Evolutionary conservation across 257 asterid genomes (phyloP), one percentile per base, ranked within the genome.

Genomic region (Solanum dulcamara): DNA sequence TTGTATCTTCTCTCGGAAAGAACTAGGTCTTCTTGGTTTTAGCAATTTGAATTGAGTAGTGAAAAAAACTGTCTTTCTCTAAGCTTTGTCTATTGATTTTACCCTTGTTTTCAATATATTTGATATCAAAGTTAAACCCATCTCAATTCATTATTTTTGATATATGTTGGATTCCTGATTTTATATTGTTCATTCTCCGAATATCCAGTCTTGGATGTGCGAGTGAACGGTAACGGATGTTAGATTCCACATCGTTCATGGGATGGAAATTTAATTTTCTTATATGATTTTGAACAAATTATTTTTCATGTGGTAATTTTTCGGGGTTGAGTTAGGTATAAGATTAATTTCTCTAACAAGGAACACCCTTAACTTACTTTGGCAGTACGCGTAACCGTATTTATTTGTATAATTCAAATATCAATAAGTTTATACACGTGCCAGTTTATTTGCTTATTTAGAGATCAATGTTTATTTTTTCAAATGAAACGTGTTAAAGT

Each of bases 241-340:
- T 26, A 15, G 68, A 11, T 33, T 60, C 35, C 13, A 60, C 13
- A 60, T 26, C 17, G 2, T 24, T 60, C 17, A 5, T 7, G 13
- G 5, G 35, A 24, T 60, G 33, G 1, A 12, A 59, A 4, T 24
- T 59, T 24, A 1, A 10, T 24, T 11, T n/a, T 24, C 17, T 48
- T 48, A 48, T 48, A 13, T 13, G 18, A 5, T 48, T 18, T 46
- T 12, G 17, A 13, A 46, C 46, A 46, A 13, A 12, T 13, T 1
- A 12, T 0, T 1, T 0, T 2, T 12, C 20, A 48, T 48, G 6
- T 12, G 5, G 2, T 48, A 48, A 4, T 0, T 48, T 14, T 13
- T 48, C n/a, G 5, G 17, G 3, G 7, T 48, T 4, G 18, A 12
- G 17, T 12, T 48, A 48, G 18, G 6, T 37, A 5, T 18, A 4